A percentile compares a stretch with the other conserved stretches of the same genome.
Conservation (phyloP, 2,329 filamentous ascomycete species). For the Teratosphaeria gauchensis region DNA sequence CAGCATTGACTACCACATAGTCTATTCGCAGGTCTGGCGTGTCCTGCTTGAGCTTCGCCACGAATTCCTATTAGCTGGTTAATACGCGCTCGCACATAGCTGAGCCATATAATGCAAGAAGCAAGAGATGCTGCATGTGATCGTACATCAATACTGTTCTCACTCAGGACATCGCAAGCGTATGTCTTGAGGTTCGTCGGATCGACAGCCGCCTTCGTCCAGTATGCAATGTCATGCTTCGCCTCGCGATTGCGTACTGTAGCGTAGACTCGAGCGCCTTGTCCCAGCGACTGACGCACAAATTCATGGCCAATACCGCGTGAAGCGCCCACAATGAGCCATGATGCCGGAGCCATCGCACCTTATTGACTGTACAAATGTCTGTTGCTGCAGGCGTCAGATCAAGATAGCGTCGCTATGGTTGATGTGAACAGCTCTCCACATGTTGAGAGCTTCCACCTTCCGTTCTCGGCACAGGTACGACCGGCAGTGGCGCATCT, state of each 20-base stretch:
- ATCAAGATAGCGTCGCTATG: not conserved
- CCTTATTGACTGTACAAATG: not conserved
- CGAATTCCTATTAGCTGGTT: not conserved
- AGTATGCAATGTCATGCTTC: conserved; percentile 16
- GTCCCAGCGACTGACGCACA: conserved; percentile 39
- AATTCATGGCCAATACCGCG: conserved; percentile 45
- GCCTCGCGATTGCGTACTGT: conserved; percentile 35
- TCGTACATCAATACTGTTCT: conserved; percentile 40
- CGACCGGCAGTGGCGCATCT: not conserved
- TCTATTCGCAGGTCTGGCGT: conserved; percentile 39
- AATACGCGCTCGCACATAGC: not conserved
- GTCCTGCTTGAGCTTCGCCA: conserved; percentile 3
- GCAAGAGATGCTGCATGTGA: not conserved
- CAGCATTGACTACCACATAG: conserved; percentile 48
- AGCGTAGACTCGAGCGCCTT: conserved; percentile 42
- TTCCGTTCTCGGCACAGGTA: not conserved
- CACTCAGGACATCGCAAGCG: conserved; percentile 43
- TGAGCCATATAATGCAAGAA: conserved; percentile 17
- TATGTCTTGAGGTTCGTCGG: conserved; percentile 5
- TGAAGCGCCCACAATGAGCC: conserved; percentile 39
- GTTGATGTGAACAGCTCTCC: not conserved
- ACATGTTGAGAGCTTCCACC: not conserved
- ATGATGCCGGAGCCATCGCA: conserved; percentile 20
- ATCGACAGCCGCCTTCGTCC: conserved; percentile 3
- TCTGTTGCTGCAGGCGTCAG: not conserved